Evolutionary conservation across 2,329 filamentous ascomycete genomes (phyloP), one percentile per base, ranked within the genome.

Genomic region (Ampelomyces quisqualis): DNA sequence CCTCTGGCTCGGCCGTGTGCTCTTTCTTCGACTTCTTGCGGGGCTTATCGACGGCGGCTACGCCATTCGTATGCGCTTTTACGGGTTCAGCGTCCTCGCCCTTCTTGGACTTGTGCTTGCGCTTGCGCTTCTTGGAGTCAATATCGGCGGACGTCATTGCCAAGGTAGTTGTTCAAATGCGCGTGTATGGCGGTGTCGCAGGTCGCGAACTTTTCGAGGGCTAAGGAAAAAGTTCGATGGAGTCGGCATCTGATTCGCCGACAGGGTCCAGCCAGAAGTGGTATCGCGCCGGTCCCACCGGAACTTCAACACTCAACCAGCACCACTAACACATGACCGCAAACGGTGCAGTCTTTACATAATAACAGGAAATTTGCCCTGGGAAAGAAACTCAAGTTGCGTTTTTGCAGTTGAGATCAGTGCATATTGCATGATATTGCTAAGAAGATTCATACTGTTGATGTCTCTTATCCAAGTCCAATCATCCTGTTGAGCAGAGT

Each of bases 111-210:
- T 62, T 67, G 52, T 75, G 72, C 61, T 73, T 75, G 51, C 73
- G 62, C 67, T 76, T 76, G 37, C 72, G 69, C 62, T 75, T 76
- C 43, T 71, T 73, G 7, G 65, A 62, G 17, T 70, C 65, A 31
- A 69, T 58, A 38, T 71, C 69, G 38, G 60, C 51, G 43, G 65
- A 49, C 32, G 65, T 62, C 65, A 71, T 71, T 19, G 47, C 64
- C 51, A 28, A 14, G 37, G 28, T 48, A 28, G 34, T 27, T 5
- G 26, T 40, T 33, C 21, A 34, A 19, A 24, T 45, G 35, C 11
- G 32, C 45, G 38, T 35, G 41, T 23, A 31, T 34, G 33, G 23
- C 22, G 26, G 31, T 38, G 52, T 42, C 39, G 47, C 43, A 33
- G 26, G 29, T 43, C 42, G 37, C 45, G 37, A 54, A 46, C 39